phyloP scores from a whole-genome alignment of 306 rosid species.

The Morella rubra region DNA sequence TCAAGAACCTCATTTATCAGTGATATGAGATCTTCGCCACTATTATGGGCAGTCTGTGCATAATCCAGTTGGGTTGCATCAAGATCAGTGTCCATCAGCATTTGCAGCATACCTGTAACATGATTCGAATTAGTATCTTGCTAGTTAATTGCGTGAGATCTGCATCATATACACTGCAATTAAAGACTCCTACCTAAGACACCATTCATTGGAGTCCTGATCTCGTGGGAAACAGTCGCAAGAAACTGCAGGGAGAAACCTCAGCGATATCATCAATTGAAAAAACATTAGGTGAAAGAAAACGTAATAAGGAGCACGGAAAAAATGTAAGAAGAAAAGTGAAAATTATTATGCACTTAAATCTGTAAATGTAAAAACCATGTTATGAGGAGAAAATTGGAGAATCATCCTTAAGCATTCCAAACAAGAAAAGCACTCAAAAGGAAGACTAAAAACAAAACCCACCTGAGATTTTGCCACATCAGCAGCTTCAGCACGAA shows the following conservation, averaged over 20 bases:
- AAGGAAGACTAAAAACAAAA: conserved; percentile 22
- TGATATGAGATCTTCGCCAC: conserved; percentile 85
- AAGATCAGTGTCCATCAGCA: conserved; percentile 94
- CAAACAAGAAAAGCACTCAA: conserved; percentile 10
- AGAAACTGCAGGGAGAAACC: conserved; percentile 64
- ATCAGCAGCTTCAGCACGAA: conserved; percentile 95
- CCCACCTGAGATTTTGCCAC: conserved; percentile 92
- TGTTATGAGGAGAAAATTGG: conserved; percentile 19
- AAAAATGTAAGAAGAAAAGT: conserved; percentile 8
- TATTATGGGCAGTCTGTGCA: conserved; percentile 76
- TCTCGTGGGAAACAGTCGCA: conserved; percentile 98
- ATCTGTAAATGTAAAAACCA: conserved; percentile 13
- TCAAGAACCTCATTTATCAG: conserved; percentile 94
- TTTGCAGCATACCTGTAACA: conserved; percentile 88
- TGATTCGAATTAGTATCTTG: conserved; percentile 21
- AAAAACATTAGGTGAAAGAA: conserved; percentile 3
- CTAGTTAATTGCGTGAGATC: conserved; percentile 19
- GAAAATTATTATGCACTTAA: conserved; percentile 13
- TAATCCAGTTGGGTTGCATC: conserved; percentile 76
- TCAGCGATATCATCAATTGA: conserved; percentile 15
- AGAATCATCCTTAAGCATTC: conserved; percentile 1
- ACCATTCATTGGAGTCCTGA: conserved; percentile 98
- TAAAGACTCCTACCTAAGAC: conserved; percentile 65
- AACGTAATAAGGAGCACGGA: neutral
- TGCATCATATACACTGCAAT: conserved; percentile 20